These are phyloP conservation scores for Lentinus tigrinus DNA, from an alignment of 768 basidiomycete species.

Conservation along the genomic window DNA sequence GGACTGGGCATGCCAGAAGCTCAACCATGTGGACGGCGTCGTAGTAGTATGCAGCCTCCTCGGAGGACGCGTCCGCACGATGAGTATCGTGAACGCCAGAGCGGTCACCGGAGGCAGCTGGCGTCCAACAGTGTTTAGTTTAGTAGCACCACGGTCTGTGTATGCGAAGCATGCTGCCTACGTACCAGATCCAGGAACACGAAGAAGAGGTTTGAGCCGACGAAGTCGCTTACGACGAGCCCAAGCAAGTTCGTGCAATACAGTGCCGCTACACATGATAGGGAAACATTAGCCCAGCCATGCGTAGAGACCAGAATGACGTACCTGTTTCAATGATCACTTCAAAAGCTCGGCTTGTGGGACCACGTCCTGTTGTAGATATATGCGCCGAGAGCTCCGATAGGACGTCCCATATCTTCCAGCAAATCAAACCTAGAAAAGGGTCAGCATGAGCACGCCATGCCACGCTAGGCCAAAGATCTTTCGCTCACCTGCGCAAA, in stretches of 20 bases:
- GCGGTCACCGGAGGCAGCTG: constrained; percentile 1
- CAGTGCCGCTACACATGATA: not conserved
- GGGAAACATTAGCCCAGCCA: not conserved
- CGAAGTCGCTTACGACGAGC: not conserved
- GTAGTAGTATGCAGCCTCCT: not conserved
- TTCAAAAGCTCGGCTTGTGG: not conserved
- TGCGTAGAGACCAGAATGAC: not conserved
- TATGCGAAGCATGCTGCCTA: too few species aligned
- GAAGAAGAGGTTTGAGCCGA: constrained; percentile 8
- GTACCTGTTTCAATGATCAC: constrained; percentile 4
- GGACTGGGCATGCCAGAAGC: too few species aligned
- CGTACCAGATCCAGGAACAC: constrained; percentile 4
- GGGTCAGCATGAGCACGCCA: not conserved
- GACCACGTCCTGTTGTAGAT: not conserved
- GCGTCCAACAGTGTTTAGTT: too few species aligned
- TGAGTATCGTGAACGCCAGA: constrained; percentile 4
- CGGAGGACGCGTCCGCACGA: not conserved
- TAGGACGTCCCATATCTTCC: constrained; percentile 1
- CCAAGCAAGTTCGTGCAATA: not conserved
- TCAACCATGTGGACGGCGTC: too few species aligned
- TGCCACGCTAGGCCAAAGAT: not conserved
- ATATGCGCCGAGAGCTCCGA: not conserved
- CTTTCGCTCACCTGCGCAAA: not conserved
- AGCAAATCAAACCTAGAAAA: not conserved
- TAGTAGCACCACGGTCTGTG: too few species aligned